phyloP scores from a whole-genome alignment of 2,329 filamentous ascomycete genomes.

The Bipolaris gigantea region DNA sequence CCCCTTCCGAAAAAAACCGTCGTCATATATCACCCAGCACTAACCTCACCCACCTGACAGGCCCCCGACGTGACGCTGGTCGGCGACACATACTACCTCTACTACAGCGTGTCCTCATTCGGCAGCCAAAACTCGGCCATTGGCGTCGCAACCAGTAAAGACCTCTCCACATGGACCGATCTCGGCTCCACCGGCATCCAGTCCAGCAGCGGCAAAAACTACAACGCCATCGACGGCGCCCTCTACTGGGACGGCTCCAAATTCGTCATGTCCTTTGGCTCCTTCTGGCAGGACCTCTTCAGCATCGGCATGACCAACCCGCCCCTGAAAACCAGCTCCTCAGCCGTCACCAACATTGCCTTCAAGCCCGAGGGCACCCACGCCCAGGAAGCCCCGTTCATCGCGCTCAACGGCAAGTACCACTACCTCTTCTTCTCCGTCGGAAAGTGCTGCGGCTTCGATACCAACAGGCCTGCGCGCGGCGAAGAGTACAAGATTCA shows the following conservation, averaged over 20 bases:
- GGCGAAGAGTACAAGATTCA: conserved; percentile 69
- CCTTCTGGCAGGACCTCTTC: conserved; percentile 69
- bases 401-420: conserved; percentile 59
- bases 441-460: conserved; percentile 65
- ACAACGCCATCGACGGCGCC: conserved; percentile 58
- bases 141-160: conserved; percentile 57
- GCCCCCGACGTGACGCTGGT: conserved; percentile 65
- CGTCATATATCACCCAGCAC: too few species aligned
- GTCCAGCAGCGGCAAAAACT: conserved; percentile 44
- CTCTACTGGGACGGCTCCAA: conserved; percentile 48
- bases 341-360: conserved; percentile 52
- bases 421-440: conserved; percentile 68
- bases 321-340: conserved; percentile 37
- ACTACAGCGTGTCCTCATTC: conserved; percentile 67
- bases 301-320: conserved; percentile 55
- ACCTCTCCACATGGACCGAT: conserved; percentile 62
- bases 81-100: conserved; percentile 64
- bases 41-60: conserved; percentile 43
- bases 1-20: too few species aligned
- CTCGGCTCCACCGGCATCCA: conserved; percentile 57
- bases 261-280: conserved; percentile 64
- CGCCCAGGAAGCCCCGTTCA: conserved; percentile 60
- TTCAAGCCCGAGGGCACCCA: conserved; percentile 57
- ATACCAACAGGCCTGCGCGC: conserved; percentile 53
- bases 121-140: conserved; percentile 65